Conservation (phyloP, 305 asterid genomes). For the Andrographis paniculata region DNA sequence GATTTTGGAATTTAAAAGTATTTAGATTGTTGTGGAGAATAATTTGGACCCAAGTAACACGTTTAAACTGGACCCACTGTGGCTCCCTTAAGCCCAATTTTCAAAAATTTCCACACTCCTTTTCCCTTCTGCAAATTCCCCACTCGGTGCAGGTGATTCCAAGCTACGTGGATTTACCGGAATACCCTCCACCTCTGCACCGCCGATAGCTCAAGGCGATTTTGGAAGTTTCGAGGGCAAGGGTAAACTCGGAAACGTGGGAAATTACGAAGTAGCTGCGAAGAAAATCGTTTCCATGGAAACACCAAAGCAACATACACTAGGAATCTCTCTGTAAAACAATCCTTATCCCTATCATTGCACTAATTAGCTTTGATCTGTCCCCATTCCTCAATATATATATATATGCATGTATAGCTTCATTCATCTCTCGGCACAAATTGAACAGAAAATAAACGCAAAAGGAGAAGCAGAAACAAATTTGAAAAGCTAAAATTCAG, state of each 20-base stretch:
- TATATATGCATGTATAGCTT: neutral
- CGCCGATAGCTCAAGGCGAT: too few species aligned
- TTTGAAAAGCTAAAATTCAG: too few species aligned
- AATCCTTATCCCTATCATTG: neutral
- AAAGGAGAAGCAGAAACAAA: too few species aligned
- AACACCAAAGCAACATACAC: neutral
- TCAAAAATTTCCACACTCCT: constrained; percentile 2
- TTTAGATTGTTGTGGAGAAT: neutral
- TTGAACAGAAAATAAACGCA: neutral
- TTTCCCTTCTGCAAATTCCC: constrained; percentile 4
- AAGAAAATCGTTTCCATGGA: neutral
- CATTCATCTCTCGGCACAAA: constrained; percentile 2
- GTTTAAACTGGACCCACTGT: constrained; percentile 1
- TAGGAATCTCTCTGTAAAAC: neutral
- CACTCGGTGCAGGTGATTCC: neutral
- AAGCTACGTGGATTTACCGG: neutral
- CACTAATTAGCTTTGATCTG: neutral
- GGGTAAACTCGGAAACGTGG: constrained; percentile 12
- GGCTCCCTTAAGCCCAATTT: neutral
- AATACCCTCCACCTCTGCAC: neutral
- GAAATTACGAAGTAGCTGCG: neutral
- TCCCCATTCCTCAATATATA: neutral
- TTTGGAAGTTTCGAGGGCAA: neutral
- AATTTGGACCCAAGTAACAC: constrained; percentile 4
- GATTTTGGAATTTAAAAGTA: too few species aligned